These are phyloP conservation scores for Tephrocybe sp. DNA, from an alignment of 768 basidiomycete species.

Conservation along the genomic window DNA sequence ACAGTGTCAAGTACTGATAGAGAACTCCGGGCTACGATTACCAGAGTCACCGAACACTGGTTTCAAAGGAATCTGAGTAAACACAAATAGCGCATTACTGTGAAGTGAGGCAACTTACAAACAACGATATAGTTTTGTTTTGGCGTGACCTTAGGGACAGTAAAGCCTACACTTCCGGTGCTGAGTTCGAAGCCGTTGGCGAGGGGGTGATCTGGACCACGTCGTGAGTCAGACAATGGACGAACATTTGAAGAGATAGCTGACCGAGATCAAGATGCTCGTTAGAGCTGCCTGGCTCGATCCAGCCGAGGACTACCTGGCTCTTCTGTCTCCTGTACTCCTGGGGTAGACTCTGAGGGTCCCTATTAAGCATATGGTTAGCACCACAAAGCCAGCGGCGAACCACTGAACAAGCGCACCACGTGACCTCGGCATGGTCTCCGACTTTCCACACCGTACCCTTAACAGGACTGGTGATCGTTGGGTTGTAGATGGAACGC, in stretches of 20 bases:
- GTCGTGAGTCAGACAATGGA: conserved; percentile 2
- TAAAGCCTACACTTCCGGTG: conserved; percentile 39
- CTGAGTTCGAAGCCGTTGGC: conserved; percentile 44
- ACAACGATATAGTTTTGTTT: conserved; percentile 47
- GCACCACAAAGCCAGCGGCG: conserved; percentile 10
- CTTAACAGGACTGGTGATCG: conserved; percentile 37
- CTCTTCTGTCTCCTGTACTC: conserved; percentile 36
- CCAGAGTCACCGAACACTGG: conserved; percentile 61
- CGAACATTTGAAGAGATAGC: conserved; percentile 8
- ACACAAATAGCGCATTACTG: not conserved
- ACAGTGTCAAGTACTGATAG: conserved; percentile 30
- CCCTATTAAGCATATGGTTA: conserved; percentile 31
- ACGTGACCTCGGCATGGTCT: conserved; percentile 37
- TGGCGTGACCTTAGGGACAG: conserved; percentile 39
- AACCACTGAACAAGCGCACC: conserved; percentile 33
- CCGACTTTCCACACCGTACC: conserved; percentile 41
- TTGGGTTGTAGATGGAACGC: conserved; percentile 40
- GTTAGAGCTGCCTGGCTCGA: conserved; percentile 33
- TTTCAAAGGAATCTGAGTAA: conserved; percentile 2
- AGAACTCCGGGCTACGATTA: conserved; percentile 48
- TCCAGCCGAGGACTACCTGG: conserved; percentile 44
- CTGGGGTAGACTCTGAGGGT: conserved; percentile 32
- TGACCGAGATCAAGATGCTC: conserved; percentile 50
- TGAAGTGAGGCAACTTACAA: conserved; percentile 35
- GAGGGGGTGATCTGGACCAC: conserved; percentile 46